Percentiles rank a stretch among this genome's conserved stretches.
Evolutionary conservation across 768 basidiomycete genomes (phyloP).

Genomic region (Tricholoma sp.): DNA sequence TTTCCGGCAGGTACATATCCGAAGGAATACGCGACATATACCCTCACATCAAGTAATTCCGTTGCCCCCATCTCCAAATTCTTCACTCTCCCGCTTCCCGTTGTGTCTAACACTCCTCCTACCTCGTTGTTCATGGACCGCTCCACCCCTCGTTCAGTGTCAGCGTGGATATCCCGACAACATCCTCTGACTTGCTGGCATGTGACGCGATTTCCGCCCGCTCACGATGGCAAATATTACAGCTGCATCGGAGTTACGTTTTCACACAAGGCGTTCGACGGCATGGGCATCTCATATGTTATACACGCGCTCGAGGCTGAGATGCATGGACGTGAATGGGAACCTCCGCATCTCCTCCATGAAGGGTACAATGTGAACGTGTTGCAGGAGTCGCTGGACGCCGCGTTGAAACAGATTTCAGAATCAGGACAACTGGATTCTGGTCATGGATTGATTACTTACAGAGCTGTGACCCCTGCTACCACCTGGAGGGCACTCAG

Average conservation of each 20-base stretch:
- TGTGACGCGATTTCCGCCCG: slow-evolving; percentile 32
- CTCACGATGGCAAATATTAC: slow-evolving; percentile 21
- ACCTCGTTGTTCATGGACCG: slow-evolving; percentile 31
- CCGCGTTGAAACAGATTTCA: slow-evolving; percentile 5
- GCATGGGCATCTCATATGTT: slow-evolving; percentile 31
- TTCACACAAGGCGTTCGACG: slow-evolving; percentile 38
- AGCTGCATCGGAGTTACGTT: slow-evolving; percentile 38
- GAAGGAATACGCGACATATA: slow-evolving; percentile 27
- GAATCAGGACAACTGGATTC: background rate
- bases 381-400: slow-evolving; percentile 23
- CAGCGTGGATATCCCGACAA: slow-evolving; percentile 25
- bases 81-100: slow-evolving; percentile 26
- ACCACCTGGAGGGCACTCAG: slow-evolving; percentile 25
- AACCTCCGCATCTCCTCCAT: slow-evolving; percentile 26
- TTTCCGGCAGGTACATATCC: slow-evolving; percentile 32
- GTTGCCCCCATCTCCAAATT: slow-evolving; percentile 32
- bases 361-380: slow-evolving; percentile 29
- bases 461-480: slow-evolving; percentile 22
- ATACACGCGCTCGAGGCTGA: slow-evolving; percentile 35
- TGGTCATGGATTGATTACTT: slow-evolving; percentile 2
- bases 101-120: slow-evolving; percentile 30
- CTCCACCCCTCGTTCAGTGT: slow-evolving; percentile 32
- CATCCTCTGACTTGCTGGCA: slow-evolving; percentile 41
- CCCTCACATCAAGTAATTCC: slow-evolving; percentile 29
- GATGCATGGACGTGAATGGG: slow-evolving; percentile 32